Evolutionary conservation across 768 basidiomycete genomes (phyloP).

Genomic region (Hemileccinum impolitum): DNA sequence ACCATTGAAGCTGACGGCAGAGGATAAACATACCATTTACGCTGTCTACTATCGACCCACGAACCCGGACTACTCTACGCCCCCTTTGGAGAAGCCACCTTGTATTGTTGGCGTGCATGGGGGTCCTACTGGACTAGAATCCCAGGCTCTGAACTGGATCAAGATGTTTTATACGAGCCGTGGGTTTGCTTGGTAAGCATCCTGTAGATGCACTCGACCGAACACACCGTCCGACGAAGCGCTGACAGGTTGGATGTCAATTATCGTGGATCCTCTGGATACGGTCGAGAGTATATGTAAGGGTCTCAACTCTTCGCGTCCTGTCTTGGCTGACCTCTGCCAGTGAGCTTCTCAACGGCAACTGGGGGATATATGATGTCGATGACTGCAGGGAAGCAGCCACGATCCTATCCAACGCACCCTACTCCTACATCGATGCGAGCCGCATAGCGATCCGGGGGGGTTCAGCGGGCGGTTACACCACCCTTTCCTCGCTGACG

Average conservation of each 20-base stretch:
- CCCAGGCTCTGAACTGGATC: conserved; percentile 47
- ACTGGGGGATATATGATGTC: conserved; percentile 74
- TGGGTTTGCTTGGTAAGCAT: conserved; percentile 61
- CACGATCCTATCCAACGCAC: conserved; percentile 24
- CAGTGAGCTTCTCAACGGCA: conserved; percentile 49
- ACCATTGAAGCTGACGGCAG: not conserved
- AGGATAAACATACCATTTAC: conserved; percentile 35
- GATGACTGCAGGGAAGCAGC: conserved; percentile 50
- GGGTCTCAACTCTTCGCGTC: not conserved
- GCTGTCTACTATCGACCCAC: conserved; percentile 60
- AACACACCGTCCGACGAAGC: conserved; percentile 3
- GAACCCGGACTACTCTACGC: conserved; percentile 51
- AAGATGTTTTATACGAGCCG: conserved; percentile 65
- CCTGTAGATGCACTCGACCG: not conserved
- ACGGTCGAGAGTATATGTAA: conserved; percentile 61
- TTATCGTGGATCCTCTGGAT: conserved; percentile 71
- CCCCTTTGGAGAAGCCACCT: conserved; percentile 57
- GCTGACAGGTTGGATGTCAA: conserved; percentile 62
- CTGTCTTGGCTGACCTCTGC: conserved; percentile 3
- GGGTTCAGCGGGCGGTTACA: conserved; percentile 69
- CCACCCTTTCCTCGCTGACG: conserved; percentile 47
- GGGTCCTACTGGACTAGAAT: conserved; percentile 54
- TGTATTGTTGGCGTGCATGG: conserved; percentile 64
- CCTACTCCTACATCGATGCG: conserved; percentile 51
- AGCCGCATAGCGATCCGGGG: conserved; percentile 66